Evolutionary conservation across 176 grass and related monocot species (phyloP), one percentile per base, ranked within the genome.

Genomic region (Aegilops speltoides): DNA sequence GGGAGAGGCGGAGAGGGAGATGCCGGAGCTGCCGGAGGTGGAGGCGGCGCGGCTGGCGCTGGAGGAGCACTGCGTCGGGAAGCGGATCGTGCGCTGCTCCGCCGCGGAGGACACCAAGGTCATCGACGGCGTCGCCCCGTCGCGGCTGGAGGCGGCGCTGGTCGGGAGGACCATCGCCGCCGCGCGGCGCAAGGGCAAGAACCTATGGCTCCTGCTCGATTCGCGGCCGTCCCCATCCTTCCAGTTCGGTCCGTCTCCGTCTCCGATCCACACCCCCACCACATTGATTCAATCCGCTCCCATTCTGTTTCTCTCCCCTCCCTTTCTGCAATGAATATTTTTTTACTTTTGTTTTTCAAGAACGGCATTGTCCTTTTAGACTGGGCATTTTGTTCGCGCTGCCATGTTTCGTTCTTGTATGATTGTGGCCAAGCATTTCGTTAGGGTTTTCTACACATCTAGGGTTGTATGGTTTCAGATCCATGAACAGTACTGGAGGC

Each of bases 1-100:
- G 56, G 7, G 56, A 59, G 48, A 59, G 56, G 7, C 19, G 19
- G 23, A 67, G 41, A 2, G 16, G 40, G 41, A 76, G 79, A 93
- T 93, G 92, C 92, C 88, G 34, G 92, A 94, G 86, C 86, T 94
- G 4, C 92, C 89, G 79, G 92, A 94, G 75, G 88, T 91, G 75
- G 92, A 91, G 82, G 83, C 73, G 79, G 89, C 86, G 78, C 78
- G 92, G 24, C 78, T 48, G 66, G 86, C 92, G 43, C 72, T 94
- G 22, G 63, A 94, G 84, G 87, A 89, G 85, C 40, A 85, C 87
- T 94, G 90, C 33, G 26, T 86, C 34, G 87, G 89, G 20, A 91
- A 88, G 63, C 79, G 19, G 52, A 89, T 92, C 73, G 22, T 74
- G 68, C 41, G 33, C 6, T 91, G 89, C 77, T 17, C 64, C 26